A percentile compares a stretch with the other conserved stretches of the same genome.
These are phyloP conservation scores for Nigrograna mackinnonii DNA, from an alignment of 2,329 filamentous ascomycete species.

Conservation along the genomic window DNA sequence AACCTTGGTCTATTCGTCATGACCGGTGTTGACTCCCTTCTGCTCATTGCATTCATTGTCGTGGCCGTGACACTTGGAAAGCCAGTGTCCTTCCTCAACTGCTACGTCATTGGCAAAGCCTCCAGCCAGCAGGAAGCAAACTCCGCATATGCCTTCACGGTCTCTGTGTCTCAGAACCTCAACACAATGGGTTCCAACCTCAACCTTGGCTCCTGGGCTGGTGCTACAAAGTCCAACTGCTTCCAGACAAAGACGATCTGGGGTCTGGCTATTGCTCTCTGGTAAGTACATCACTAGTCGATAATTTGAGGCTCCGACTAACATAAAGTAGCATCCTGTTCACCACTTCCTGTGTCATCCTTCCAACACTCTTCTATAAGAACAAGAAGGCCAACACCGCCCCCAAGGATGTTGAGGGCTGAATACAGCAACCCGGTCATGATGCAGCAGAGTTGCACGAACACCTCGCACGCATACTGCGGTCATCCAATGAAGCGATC, in stretches of 20 bases:
- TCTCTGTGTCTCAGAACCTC: conserved; percentile 56
- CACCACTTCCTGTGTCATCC: conserved; percentile 47
- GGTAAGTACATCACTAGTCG: conserved; percentile 48
- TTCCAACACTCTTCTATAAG: conserved; percentile 55
- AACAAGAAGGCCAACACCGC: conserved; percentile 47
- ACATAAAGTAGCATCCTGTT: conserved; percentile 45
- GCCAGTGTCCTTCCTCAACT: conserved; percentile 78
- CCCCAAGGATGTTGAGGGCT: conserved; percentile 38
- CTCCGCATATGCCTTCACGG: conserved; percentile 58
- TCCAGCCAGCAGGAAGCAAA: conserved; percentile 48
- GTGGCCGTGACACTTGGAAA: conserved; percentile 78
- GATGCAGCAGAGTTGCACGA: neutral
- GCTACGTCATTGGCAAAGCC: conserved; percentile 58
- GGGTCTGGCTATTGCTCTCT: conserved; percentile 81
- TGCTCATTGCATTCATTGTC: conserved; percentile 78
- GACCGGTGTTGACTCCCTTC: conserved; percentile 66
- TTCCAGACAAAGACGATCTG: conserved; percentile 85
- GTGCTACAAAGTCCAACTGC: conserved; percentile 69
- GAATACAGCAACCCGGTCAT: conserved; percentile 2
- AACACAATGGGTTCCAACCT: conserved; percentile 54
- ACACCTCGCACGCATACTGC: neutral
- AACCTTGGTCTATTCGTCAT: conserved; percentile 75
- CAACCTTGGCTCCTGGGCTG: conserved; percentile 59
- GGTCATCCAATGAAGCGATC: conserved; percentile 16
- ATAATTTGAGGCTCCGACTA: conserved; percentile 10